A percentile compares a stretch with the other conserved stretches of the same genome.
Evolutionary conservation across 1,284 basidiomycete species (phyloP).

Genomic region (Exobasidium cylindrosporum): DNA sequence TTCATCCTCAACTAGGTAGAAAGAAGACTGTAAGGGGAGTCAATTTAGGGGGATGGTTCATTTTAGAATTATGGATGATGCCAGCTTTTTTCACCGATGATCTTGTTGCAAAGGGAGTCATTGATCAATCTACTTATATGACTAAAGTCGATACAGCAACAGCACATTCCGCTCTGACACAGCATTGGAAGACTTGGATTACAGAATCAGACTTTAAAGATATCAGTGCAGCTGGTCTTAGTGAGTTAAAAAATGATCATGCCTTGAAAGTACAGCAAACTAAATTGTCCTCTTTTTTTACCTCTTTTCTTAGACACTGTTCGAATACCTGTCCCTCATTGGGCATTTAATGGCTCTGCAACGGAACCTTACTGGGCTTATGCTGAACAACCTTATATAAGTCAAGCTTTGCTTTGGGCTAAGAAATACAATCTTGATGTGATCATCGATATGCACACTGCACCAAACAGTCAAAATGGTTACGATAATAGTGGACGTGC

Average conservation of each 20-base stretch:
- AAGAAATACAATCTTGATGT: slow-evolving; percentile 48
- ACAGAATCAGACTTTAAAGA: slow-evolving; percentile 57
- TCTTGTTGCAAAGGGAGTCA: neutral
- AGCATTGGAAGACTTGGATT: slow-evolving; percentile 54
- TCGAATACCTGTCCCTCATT: slow-evolving; percentile 14
- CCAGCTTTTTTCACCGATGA: slow-evolving; percentile 4
- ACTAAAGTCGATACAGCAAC: neutral
- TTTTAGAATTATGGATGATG: slow-evolving; percentile 7
- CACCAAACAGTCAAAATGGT: slow-evolving; percentile 38
- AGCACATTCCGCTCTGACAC: slow-evolving; percentile 14
- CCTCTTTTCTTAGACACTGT: slow-evolving; percentile 51
- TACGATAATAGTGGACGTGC: slow-evolving; percentile 15
- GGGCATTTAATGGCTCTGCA: slow-evolving; percentile 5
- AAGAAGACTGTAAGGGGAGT: slow-evolving; percentile 3
- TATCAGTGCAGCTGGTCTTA: slow-evolving; percentile 50
- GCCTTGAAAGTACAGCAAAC: neutral
- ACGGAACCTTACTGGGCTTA: slow-evolving; percentile 12
- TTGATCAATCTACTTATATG: slow-evolving; percentile 9
- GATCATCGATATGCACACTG: slow-evolving; percentile 54
- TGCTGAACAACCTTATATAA: slow-evolving; percentile 12
- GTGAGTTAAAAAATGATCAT: neutral
- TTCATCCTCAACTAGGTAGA: neutral
- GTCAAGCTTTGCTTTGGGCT: slow-evolving; percentile 18
- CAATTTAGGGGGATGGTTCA: slow-evolving; percentile 11
- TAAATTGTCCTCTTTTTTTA: neutral